Base-by-base conservation (phyloP, 2,329 filamentous ascomycete genomes). In the Teratosphaeria gauchensis region DNA sequence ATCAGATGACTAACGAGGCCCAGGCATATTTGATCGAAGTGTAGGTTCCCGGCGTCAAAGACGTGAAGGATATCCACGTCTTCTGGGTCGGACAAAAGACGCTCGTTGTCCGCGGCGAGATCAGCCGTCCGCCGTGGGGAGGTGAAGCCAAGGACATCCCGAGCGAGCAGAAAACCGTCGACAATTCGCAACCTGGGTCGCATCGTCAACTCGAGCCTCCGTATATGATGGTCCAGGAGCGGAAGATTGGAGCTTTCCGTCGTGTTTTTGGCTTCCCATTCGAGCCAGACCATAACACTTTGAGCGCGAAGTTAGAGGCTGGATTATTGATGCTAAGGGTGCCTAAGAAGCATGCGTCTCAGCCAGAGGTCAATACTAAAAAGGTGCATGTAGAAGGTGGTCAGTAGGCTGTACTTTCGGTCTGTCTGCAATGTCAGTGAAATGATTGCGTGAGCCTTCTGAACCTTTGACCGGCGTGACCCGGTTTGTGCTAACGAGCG, bases 221-320 rank as follows among this genome's bases (percentile, higher is more conserved):
- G 9, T 61, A 56, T 28, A 21, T 57, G n/a, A 21, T 64, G 9
- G 24, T 61, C 2, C 58, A 48, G 21, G 58, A 60, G 52, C 16
- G 58, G 16, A 28, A 54, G 14, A 54, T 60, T 33, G 61, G 63
- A 11, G 55, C 56, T 19, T 63, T 64, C 53, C 53, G 60, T 4
- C 51, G 63, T 16, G 48, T 54, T 14, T 63, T 63, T 46, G 53
- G 33, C 35, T 60, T 64, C 21, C 61, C 59, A 4, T 56, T 63
- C 28, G 61, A 63, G 21, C 58, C 60, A 14, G 63, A 64, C 16
- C 53, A 56, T 33, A 56, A 62, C 24, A 58, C 54, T 32, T 12
- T 60, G 21, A 19, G 12, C 8, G 56, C 56, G 19, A 38, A 8
- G 55, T 55, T 60, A 4, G 58, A 60, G 9, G 58, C 58, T 16